Conservation (phyloP, 1,284 basidiomycete species). For the Malassezia sympodialis region DNA sequence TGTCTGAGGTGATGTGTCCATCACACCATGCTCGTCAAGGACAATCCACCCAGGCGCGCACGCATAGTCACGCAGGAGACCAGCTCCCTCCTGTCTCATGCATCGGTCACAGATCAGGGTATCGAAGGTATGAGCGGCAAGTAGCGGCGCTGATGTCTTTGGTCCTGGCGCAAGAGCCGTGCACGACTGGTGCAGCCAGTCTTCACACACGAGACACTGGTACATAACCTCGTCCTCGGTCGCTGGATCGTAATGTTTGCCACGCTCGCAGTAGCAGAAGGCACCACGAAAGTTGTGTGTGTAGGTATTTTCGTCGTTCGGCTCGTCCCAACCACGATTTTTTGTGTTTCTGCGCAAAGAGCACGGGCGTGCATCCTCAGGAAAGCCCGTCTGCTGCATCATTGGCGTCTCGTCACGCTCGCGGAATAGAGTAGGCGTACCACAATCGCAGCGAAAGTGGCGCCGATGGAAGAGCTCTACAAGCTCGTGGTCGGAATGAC, state of each 20-base stretch:
- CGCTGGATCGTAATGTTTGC: slow-evolving; percentile 48
- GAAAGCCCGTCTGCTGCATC: slow-evolving; percentile 13
- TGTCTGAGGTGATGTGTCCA: not conserved
- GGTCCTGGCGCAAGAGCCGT: slow-evolving; percentile 24
- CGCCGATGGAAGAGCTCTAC: slow-evolving; percentile 47
- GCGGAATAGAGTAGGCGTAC: slow-evolving; percentile 31
- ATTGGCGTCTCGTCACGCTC: slow-evolving; percentile 6
- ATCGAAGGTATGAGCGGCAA: slow-evolving; percentile 37
- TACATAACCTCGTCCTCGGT: slow-evolving; percentile 49
- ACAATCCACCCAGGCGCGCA: slow-evolving; percentile 33
- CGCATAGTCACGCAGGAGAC: slow-evolving; percentile 26
- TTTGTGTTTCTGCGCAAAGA: slow-evolving; percentile 20
- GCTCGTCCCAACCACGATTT: slow-evolving; percentile 22
- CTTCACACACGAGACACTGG: slow-evolving; percentile 49
- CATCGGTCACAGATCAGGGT: slow-evolving; percentile 41
- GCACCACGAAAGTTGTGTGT: slow-evolving; percentile 46
- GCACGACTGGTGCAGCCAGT: slow-evolving; percentile 50
- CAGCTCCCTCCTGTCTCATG: slow-evolving; percentile 23
- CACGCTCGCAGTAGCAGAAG: slow-evolving; percentile 49
- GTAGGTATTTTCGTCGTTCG: slow-evolving; percentile 44
- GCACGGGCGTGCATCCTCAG: slow-evolving; percentile 24
- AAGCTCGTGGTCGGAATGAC: slow-evolving; percentile 48
- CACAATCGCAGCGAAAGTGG: slow-evolving; percentile 46
- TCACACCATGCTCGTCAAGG: not conserved
- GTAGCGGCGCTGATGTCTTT: slow-evolving; percentile 15